phyloP scores from a whole-genome alignment of 768 basidiomycete species.

The Heimioporus sp. region DNA sequence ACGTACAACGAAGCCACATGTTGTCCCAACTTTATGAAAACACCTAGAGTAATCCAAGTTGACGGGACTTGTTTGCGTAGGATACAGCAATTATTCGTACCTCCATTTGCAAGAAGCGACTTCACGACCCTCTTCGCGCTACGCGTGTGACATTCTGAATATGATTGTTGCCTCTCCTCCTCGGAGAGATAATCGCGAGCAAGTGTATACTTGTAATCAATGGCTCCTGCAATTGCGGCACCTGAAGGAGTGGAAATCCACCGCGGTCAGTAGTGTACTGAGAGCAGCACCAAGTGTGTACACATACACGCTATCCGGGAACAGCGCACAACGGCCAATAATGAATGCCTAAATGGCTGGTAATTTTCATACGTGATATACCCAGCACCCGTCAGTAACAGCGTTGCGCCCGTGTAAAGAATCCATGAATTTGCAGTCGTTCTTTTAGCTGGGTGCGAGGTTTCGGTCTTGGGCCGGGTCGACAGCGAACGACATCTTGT shows the following conservation, averaged over 20 bases:
- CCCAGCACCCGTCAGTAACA: constrained; percentile 31
- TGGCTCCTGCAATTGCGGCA: constrained; percentile 58
- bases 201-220: constrained; percentile 75
- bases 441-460: constrained; percentile 3
- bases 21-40: constrained; percentile 90
- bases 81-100: constrained; percentile 36
- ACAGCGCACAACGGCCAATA: constrained; percentile 75
- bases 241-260: constrained; percentile 32
- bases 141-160: constrained; percentile 78
- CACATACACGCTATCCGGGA: constrained; percentile 68
- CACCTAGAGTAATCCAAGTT: constrained; percentile 40
- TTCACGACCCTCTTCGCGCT: constrained; percentile 77
- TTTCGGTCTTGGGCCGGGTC: neutral
- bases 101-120: constrained; percentile 88
- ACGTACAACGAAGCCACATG: constrained; percentile 71
- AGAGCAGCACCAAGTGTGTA: constrained; percentile 9
- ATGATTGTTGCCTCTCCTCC: constrained; percentile 49
- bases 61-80: neutral
- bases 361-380: constrained; percentile 61
- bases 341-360: constrained; percentile 71
- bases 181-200: constrained; percentile 48
- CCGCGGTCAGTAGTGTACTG: constrained; percentile 21
- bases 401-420: constrained; percentile 20
- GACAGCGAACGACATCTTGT: constrained; percentile 11
- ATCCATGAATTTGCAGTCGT: constrained; percentile 18